Evolutionary conservation across 495 filamentous ascomycete species (phyloP), one percentile per base, ranked within the genome.

Genomic region (Aspergillus sparsus): DNA sequence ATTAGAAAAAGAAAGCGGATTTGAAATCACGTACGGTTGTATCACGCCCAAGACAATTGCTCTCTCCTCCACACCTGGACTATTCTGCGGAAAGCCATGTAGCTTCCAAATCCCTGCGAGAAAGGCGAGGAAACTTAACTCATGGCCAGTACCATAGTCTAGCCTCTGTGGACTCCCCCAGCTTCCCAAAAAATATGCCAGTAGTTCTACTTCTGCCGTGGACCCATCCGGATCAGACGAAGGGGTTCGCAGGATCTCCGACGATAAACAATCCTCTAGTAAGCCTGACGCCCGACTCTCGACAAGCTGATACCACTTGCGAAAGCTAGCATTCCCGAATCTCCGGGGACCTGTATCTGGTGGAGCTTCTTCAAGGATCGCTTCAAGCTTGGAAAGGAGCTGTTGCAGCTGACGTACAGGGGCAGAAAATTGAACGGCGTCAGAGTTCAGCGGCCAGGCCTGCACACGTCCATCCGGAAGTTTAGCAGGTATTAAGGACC

Each of bases 141-240:
- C 94, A 73, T 98, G 94, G 1, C 94, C 94, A 7, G 95, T 97
- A 0, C 94, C 94, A 70, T 96, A 98, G 72, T 98, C 94, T 45
- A 98, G 78, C 36, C 94, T 81, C 66, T 96, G 90, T 2, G 89
- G 67, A 66, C 92, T 97, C 2, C 94, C 94, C 79, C 93, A 98
- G 39, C 85, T 87, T 16, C 90, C 92, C 13, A 95, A 66, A 7
- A 99, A 84, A 72, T 99, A 99, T 31, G 83, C 78, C 51, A 77
- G 79, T 15, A 98, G 74, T 71, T 98, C 94, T 35, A 80, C 73
- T 59, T 83, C 78, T 12, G 85, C 81, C 5, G 78, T 74, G 7
- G 68, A 57, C 10, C 69, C 68, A 31, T 66, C 52, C 2, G 58
- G 56, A 12, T 66, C 57, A 2, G 71, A 56, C 6, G 70, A 71